phyloP scores from a whole-genome alignment of 768 basidiomycete genomes.

The Lactarius tabidus region DNA sequence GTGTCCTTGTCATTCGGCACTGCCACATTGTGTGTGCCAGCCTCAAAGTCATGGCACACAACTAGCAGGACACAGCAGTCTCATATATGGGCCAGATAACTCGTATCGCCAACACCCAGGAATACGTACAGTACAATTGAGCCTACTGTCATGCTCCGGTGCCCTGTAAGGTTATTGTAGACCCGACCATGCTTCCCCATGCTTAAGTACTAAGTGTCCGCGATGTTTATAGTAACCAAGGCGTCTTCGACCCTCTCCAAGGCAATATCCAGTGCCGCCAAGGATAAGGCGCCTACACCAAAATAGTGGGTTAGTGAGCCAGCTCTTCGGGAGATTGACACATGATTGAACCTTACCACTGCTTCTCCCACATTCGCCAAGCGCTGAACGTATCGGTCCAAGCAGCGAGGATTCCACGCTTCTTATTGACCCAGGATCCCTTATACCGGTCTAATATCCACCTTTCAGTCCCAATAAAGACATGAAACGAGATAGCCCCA shows the following conservation, averaged over 20 bases:
- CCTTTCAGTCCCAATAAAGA: background rate
- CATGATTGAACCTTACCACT: conserved; percentile 6
- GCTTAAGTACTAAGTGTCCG: background rate
- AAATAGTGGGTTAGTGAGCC: background rate
- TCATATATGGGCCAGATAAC: background rate
- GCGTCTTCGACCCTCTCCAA: conserved; percentile 26
- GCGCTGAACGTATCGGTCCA: conserved; percentile 16
- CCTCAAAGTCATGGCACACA: background rate
- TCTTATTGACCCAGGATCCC: conserved; percentile 23
- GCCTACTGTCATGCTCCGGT: background rate
- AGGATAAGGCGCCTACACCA: conserved; percentile 23
- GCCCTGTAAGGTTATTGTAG: background rate
- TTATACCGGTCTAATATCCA: conserved; percentile 32
- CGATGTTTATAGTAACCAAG: conserved; percentile 1
- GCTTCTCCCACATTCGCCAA: conserved; percentile 7
- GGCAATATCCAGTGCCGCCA: conserved; percentile 23
- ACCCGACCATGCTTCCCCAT: background rate
- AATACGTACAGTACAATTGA: background rate
- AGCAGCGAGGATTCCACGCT: conserved; percentile 12
- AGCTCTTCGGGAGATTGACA: background rate
- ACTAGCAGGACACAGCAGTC: too few relatives aligned
- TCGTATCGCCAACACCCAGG: background rate
- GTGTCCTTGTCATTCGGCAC: conserved; percentile 6
- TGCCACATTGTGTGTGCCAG: background rate
- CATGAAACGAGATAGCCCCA: conserved; percentile 29